Percentiles rank a stretch among this genome's conserved stretches.
These are phyloP conservation scores for Diaporthe humulicola DNA, from an alignment of 2,329 filamentous ascomycete genomes.

Conservation along the genomic window DNA sequence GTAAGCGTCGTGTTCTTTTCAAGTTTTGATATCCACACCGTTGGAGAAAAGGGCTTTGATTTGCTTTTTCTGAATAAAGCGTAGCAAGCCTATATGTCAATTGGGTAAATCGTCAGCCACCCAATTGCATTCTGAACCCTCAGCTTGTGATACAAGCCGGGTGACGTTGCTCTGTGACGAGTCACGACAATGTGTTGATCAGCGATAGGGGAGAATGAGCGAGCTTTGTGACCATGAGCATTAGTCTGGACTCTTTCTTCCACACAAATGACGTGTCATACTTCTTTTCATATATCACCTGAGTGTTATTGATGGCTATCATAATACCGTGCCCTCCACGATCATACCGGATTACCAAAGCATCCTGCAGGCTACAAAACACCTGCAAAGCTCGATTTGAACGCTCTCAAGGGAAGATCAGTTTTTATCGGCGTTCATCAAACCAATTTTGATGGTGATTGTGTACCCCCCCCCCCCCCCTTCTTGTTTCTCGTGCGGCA, in stretches of 20 bases:
- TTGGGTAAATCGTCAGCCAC: too few relatives aligned
- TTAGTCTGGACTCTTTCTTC: not conserved
- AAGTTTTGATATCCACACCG: not conserved
- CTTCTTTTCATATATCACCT: not conserved
- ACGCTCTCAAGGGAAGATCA: too few relatives aligned
- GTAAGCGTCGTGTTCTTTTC: not conserved
- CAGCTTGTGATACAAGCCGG: not conserved
- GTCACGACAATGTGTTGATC: not conserved
- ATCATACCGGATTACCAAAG: not conserved
- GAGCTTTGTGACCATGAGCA: not conserved
- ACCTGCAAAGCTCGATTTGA: too few relatives aligned
- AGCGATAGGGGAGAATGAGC: not conserved
- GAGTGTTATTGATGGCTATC: not conserved
- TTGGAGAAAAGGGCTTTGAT: not conserved
- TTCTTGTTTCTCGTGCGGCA: too few relatives aligned
- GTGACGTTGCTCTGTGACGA: not conserved
- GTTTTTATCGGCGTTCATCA: too few relatives aligned
- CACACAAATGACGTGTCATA: not conserved
- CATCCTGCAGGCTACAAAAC: too few relatives aligned
- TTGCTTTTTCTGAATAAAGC: not conserved
- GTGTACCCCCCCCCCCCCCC: not conserved
- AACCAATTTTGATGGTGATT: not conserved
- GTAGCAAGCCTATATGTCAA: too few relatives aligned
- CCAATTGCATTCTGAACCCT: too few relatives aligned
- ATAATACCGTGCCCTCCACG: not conserved